Conservation (phyloP, 1,284 basidiomycete species). For the Sanguinoderma infundibulare region DNA sequence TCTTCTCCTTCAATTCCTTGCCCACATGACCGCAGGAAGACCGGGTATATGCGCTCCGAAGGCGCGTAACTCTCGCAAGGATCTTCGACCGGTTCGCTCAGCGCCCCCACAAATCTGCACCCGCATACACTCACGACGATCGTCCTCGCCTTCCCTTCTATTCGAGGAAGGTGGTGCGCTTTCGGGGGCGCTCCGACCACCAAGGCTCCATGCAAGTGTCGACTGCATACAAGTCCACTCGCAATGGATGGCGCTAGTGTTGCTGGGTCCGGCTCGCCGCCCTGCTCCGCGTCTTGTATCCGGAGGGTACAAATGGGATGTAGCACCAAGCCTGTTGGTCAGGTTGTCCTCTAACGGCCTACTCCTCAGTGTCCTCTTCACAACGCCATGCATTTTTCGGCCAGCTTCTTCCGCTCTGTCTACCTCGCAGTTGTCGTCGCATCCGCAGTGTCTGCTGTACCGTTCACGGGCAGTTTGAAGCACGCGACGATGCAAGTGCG, state of each 20-base stretch:
- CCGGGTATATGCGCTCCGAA: background rate
- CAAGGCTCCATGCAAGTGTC: background rate
- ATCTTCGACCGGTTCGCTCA: background rate
- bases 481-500: slow-evolving; percentile 46
- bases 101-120: background rate
- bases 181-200: background rate
- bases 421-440: slow-evolving; percentile 33
- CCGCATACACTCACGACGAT: background rate
- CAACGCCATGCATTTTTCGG: slow-evolving; percentile 17
- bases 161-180: background rate
- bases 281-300: background rate
- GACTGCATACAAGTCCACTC: background rate
- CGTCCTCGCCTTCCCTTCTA: background rate
- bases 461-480: slow-evolving; percentile 40
- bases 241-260: background rate
- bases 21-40: background rate
- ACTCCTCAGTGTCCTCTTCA: background rate
- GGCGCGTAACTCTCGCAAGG: background rate
- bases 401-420: slow-evolving; percentile 25
- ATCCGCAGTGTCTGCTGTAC: slow-evolving; percentile 34
- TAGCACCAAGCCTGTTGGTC: background rate
- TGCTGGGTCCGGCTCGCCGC: background rate
- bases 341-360: background rate
- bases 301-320: background rate
- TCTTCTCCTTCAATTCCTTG: background rate